Evolutionary conservation across 2,329 filamentous ascomycete genomes (phyloP), one percentile per base, ranked within the genome.

Genomic region (Aspergillus fumigatus): DNA sequence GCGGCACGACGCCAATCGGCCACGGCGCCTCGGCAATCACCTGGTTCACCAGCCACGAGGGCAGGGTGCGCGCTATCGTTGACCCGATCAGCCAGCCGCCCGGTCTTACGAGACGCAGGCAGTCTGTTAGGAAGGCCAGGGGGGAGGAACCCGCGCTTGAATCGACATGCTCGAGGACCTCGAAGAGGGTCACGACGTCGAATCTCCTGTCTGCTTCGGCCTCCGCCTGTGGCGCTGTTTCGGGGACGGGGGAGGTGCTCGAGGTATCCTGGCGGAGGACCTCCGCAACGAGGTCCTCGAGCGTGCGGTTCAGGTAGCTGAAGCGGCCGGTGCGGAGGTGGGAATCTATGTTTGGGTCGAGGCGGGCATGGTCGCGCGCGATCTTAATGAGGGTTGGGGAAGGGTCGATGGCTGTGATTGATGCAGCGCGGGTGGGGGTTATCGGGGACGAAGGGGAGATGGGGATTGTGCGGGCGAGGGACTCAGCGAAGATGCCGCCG

Each of bases 401-500:
- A 0, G 77, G 77, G 55, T 79, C 77, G 40, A 79, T 75, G 10
- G 76, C 77, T n/a, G 74, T 73, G 55, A 79, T 75, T 45, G 70
- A 73, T 0, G 68, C 68, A 0, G 76, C 76, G 53, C 69, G 68
- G 7, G 76, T 76, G 38, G 68, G 67, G 5, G 73, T 69, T 4
- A 62, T 59, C 5, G 62, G 57, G 51, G 14, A 48, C 53, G 8
- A 55, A 48, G 47, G 60, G 26, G 59, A 58, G 14, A 62, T 51
- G 5, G 72, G 70, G 52, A 76, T 75, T 2, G 73, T 77, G 10
- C 77, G 73, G 4, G 77, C 77, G 14, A 78, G 71, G 0, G 77
- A 79, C 74, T 97, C 94, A 56, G 93, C 92, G 72, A 97, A 97
- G 73, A 97, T 97, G 59, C 94, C 94, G 23, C 93, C 94, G 59